Base-by-base conservation (phyloP, 805 yeast species). In the Metschnikowia peoriensis region DNA sequence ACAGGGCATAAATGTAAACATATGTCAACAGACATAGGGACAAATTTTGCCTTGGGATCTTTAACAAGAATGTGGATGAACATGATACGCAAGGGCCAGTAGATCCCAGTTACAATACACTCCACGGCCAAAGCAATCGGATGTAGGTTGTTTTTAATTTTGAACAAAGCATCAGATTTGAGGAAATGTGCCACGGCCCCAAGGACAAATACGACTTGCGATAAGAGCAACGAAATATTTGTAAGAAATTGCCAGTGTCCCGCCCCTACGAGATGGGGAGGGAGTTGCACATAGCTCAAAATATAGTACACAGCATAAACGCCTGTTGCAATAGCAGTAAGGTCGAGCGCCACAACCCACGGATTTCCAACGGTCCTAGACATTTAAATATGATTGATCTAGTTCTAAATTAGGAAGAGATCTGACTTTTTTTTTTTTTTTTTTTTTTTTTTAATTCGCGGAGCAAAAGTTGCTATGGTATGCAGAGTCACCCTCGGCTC, bases 241-340 rank as follows among this genome's bases (percentile, higher is more conserved):
- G 94, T 88, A 47, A 87, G 71, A 63, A 88, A 88, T 62, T 88
- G 93, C 68, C 77, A 78, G 52, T 81, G 87, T 1, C 93, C 93
- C 0, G 84, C 93, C 22, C 69, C 66, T 1, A 62, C 70, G 28
- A 86, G 66, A 38, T 67, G 71, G 1, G 67, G 70, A 0, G 91
- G 90, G 28, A 87, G 67, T 12, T 62, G 64, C 7, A 68, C 38
- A 6, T 40, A 40, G 16, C 50, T 49, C 39, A 63, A 57, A 40
- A 57, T 56, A 35, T 50, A 47, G 50, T 60, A 52, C 14, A 67
- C 49, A 11, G 76, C 78, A 45, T 61, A 67, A 3, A 44, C 35
- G 4, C 76, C 75, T 38, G 70, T 58, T 4, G 54, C 54, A 8
- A 70, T 41, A 7, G 75, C 69, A 2, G 61, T 50, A 2, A 56